Base-by-base conservation (phyloP, 768 basidiomycete genomes). In the Tricholomella constricta region DNA sequence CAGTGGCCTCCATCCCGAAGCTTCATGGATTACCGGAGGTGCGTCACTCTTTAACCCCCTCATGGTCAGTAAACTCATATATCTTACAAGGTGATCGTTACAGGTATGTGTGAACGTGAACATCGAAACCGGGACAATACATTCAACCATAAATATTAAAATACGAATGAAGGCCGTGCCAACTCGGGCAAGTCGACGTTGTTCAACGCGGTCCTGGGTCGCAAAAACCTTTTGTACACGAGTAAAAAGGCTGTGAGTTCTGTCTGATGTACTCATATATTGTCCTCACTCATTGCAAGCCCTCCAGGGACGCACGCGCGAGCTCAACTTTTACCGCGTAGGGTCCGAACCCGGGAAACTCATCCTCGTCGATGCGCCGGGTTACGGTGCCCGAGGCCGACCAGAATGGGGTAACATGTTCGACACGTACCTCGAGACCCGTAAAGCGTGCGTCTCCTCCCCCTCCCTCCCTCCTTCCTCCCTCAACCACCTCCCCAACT, bases 121-220 rank as follows among this genome's bases (percentile, higher is more conserved):
- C n/a, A n/a, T n/a, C n/a, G n/a, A n/a, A n/a, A n/a, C n/a, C n/a
- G n/a, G n/a, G n/a, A n/a, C n/a, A n/a, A n/a, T n/a, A n/a, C n/a
- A n/a, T n/a, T n/a, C n/a, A n/a, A n/a, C n/a, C n/a, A n/a, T n/a
- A n/a, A n/a, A n/a, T n/a, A n/a, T n/a, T n/a, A n/a, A n/a, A n/a
- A n/a, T n/a, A n/a, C n/a, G n/a, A n/a, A n/a, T n/a, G n/a, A 53
- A 88, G 89, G 89, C 17, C 84, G 89, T 54, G 88, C 89, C 2
- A 91, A 91, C 61, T 83, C 77, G 20, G 89, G 89, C 23, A 91
- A 91, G 65, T 90, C 88, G 1, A 80, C 85, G 3, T 67, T 91
- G 26, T 75, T 91, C 8, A 91, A 91, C 57, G 80, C 84, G 11
- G 78, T 91, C 4, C 62, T 89, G 4, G 81, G 81, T 2, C 72